These are phyloP conservation scores for Aspergillus sp. DNA, from an alignment of 2,329 filamentous ascomycete species.

Conservation along the genomic window DNA sequence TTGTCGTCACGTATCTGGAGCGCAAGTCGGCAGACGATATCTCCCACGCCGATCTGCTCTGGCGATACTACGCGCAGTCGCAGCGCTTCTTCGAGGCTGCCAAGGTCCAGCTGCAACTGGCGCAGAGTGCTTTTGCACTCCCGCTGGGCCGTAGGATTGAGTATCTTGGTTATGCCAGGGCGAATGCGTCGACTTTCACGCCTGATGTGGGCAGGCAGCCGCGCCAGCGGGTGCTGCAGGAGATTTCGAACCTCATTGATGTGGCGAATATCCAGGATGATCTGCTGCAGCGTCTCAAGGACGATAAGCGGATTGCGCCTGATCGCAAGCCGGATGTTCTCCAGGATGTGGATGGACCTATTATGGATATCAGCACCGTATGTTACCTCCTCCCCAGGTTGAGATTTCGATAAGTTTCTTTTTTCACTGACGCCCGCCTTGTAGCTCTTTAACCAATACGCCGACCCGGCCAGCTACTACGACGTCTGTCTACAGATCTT, in stretches of 20 bases:
- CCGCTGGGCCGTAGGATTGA: conserved; percentile 78
- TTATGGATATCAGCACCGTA: conserved; percentile 69
- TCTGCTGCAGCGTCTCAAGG: conserved; percentile 65
- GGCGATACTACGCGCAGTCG: conserved; percentile 82
- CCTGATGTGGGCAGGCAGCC: conserved; percentile 68
- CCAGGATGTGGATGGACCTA: conserved; percentile 63
- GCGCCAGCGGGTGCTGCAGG: conserved; percentile 76
- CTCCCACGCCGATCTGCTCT: conserved; percentile 79
- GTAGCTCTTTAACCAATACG: conserved; percentile 86
- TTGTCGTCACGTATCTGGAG: conserved; percentile 77
- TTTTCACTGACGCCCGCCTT: conserved; percentile 12
- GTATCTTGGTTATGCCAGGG: conserved; percentile 82
- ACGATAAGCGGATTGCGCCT: conserved; percentile 60
- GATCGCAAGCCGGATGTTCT: conserved; percentile 59
- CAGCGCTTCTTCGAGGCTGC: conserved; percentile 80
- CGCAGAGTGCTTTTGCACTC: conserved; percentile 71
- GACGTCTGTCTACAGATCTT: conserved; percentile 91
- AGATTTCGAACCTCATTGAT: conserved; percentile 78
- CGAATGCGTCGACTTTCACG: conserved; percentile 79
- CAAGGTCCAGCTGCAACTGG: conserved; percentile 73
- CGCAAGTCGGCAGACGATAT: conserved; percentile 64
- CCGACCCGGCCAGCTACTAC: conserved; percentile 85
- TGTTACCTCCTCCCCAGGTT: conserved; percentile 26
- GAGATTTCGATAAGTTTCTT: background rate
- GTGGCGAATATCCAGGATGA: conserved; percentile 94